phyloP scores from a whole-genome alignment of 257 asterid genomes.

The Solanum ossicruentum region DNA sequence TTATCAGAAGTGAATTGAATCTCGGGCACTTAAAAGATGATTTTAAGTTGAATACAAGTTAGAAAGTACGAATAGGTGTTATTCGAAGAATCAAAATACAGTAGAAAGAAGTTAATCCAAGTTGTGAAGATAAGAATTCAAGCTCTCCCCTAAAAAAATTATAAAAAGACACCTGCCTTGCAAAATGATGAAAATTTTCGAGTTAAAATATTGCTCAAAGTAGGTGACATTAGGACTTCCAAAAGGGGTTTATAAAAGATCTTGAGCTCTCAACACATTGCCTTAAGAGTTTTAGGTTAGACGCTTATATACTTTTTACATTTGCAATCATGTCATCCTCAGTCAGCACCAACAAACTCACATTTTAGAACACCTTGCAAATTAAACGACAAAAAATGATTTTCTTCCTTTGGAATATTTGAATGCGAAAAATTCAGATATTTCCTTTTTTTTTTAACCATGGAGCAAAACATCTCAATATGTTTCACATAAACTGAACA shows the following conservation, averaged over 20 bases:
- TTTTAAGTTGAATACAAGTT: not conserved
- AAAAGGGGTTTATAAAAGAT: not conserved
- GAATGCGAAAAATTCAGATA: not conserved
- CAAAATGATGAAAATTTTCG: not conserved
- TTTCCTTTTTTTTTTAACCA: not conserved
- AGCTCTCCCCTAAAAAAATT: not conserved
- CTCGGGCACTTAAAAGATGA: not conserved
- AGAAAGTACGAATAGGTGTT: not conserved
- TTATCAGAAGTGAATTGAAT: not conserved
- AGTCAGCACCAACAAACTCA: not conserved
- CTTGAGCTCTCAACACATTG: not conserved
- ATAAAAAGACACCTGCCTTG: not conserved
- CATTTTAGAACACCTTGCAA: not conserved
- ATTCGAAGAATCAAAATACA: constrained; percentile 1
- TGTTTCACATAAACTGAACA: not conserved
- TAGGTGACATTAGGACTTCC: not conserved
- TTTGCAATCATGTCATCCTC: not conserved
- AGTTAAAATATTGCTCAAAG: not conserved
- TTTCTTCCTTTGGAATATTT: not conserved
- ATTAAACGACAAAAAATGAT: not conserved
- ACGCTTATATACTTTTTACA: not conserved
- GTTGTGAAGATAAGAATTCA: not conserved
- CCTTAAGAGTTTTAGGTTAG: not conserved
- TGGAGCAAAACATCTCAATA: not conserved
- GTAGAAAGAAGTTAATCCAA: not conserved